Evolutionary conservation across 1,284 basidiomycete genomes (phyloP), one percentile per base, ranked within the genome.

Genomic region (Irpex lacteus): DNA sequence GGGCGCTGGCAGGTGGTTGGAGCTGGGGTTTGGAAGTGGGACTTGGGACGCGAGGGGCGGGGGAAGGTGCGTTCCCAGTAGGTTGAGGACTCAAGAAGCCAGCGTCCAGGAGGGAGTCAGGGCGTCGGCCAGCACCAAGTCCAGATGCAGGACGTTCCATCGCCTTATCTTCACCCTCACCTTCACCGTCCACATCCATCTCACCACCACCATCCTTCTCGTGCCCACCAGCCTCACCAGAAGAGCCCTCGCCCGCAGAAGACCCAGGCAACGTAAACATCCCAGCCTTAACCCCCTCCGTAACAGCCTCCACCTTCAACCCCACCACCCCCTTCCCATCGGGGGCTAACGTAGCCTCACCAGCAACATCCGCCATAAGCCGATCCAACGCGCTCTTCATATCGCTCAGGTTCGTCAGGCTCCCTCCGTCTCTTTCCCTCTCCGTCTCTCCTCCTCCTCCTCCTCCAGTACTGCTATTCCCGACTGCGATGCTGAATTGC

Each of bases 331-430:
- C 67, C 60, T 69, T 70, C 7, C 64, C 67, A n/a, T 69, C 68
- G 0, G 64, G 63, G 19, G 60, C 67, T 19, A 69, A 62, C 58
- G 68, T 66, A 60, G 60, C 70, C 78, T 79, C 72, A 37, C 81
- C 83, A 61, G 85, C 87, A 40, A 92, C 90, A 67, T 91, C 85
- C 65, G 91, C 88, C 84, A 91, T 90, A 44, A 94, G 79, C 63
- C 88, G 78, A 71, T 94, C 92, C 59, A 94, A 80, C 4, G 91
- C 91, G 68, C 89, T 91, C 68, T 83, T 81, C 83, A 91, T 89
- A 62, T 91, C 89, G 64, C 85, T 83, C 9, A 91, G 82, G 68
- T 88, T 83, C 13, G 76, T 73, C 34, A 59, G 65, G 32, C 68
- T 36, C 26, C 26, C 26, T 26, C 26, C 26, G 26, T 26, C 26